phyloP scores from a whole-genome alignment of 495 filamentous ascomycete species.

The Neurospora sp. region DNA sequence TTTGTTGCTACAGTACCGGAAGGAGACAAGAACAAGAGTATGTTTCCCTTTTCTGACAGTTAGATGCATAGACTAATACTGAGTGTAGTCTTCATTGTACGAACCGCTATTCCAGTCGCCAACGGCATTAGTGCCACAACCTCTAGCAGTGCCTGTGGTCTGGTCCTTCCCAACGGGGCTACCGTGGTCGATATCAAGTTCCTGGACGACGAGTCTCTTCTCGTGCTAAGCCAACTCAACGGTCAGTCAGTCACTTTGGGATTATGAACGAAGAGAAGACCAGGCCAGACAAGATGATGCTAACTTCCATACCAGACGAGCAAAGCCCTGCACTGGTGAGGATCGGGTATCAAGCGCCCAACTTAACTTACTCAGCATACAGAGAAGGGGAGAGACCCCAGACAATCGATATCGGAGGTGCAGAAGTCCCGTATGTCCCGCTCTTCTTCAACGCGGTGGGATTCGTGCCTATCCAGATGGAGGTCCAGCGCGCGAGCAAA shows the following conservation, averaged over 20 bases:
- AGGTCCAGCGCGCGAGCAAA: conserved; percentile 28
- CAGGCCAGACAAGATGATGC: not conserved
- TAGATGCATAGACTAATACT: conserved; percentile 13
- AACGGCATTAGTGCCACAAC: conserved; percentile 33
- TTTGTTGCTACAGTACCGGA: conserved; percentile 28
- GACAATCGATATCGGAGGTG: not conserved
- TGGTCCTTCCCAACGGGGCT: conserved; percentile 29
- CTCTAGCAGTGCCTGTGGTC: conserved; percentile 18
- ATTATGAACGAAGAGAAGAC: not conserved
- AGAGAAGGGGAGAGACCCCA: not conserved
- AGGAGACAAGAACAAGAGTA: conserved; percentile 15
- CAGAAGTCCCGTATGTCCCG: not conserved
- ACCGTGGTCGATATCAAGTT: conserved; percentile 42
- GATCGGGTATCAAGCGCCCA: conserved; percentile 6
- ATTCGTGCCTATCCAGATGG: conserved; percentile 38
- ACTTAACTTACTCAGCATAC: conserved; percentile 6
- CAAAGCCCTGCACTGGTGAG: conserved; percentile 8
- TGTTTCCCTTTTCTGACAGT: conserved; percentile 1
- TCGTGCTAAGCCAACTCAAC: conserved; percentile 32
- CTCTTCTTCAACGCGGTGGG: conserved; percentile 21
- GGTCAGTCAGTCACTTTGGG: conserved; percentile 16
- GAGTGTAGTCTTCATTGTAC: conserved; percentile 38
- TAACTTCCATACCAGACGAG: conserved; percentile 12
- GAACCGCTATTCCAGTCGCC: conserved; percentile 25
- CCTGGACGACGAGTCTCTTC: conserved; percentile 29